Base-by-base conservation (phyloP, 2,329 filamentous ascomycete species). In the Huntiella bhutanensis region DNA sequence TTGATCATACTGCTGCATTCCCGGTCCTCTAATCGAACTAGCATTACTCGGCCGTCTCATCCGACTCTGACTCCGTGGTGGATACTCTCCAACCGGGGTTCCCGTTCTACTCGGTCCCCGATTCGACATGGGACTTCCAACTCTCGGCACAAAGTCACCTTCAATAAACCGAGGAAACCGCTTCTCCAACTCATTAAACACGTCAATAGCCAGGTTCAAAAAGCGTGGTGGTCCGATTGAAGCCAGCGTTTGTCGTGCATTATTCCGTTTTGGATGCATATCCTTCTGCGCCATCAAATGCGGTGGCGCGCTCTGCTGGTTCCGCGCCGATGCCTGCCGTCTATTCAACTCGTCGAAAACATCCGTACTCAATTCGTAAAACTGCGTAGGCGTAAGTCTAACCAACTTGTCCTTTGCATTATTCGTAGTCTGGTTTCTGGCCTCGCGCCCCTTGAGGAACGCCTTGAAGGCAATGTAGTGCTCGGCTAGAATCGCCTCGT, bases 221-320 rank as follows among this genome's bases (percentile, higher is more conserved):
- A 98, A 98, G 49, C 88, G 73, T 19, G 84, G 79, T 16, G 82
- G 77, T 3, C 86, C 85, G 11, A 98, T 73, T 0, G 87, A 93
- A 0, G 86, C 88, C 15, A 98, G 73, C 60, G 93, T 92, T 62
- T 95, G 86, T 36, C 91, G 76, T n/a, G 91, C 91, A 60, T 96
- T 87, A 59, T 98, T 98, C 52, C 91, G 80, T 64, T 96, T 98
- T 2, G 87, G 86, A 61, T 98, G 91, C 62, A 96, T 96, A 52
- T 77, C 80, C 53, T 80, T 73, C 59, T 88, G 85, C n/a, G 91
- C 84, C 17, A 83, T 66, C 4, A 98, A 72, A 58, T 77, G 92
- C 10, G 75, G 65, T 2, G 85, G 83, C n/a, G 72, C 70, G 3
- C 63, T 60, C 51, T 64, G 68, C 17, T 67, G 66, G 53, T 69